Evolutionary conservation across 2,329 filamentous ascomycete genomes (phyloP), one percentile per base, ranked within the genome.

Genomic region (Diaporthe humulicola): DNA sequence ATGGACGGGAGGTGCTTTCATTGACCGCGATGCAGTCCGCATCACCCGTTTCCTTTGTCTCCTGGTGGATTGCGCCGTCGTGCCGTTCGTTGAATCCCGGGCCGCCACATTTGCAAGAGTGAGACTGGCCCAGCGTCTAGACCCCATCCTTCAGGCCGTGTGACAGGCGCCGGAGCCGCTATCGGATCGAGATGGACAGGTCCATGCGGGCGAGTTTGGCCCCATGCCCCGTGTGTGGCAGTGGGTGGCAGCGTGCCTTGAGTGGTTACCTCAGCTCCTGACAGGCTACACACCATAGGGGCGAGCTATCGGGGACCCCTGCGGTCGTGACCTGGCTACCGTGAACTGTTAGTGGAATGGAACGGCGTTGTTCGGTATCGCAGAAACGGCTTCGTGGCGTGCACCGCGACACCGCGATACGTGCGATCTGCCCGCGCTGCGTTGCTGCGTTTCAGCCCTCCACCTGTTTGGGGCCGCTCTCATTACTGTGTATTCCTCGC

Each of bases 91-190:
- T 64, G 57, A 15, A 38, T 40, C 33, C 70, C 36, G 48, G 57
- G 45, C 45, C 57, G 57, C 70, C 57, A 72, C 57, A 56, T 28
- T 72, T 52, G n/a, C 58, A 64, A 61, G 33, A 60, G 42, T 61
- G 70, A 72, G 56, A 52, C 70, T 61, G 57, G 70, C 57, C 70
- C 57, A 72, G 70, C 30, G 70, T 72, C 70, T 72, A 72, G 70
- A 64, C 57, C 57, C 45, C 36, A 58, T 58, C 67, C 38, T 48
- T 60, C 69, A 71, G 40, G 45, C 70, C 70, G 70, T 72, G 70
- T 72, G 70, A 72, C 57, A 64, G 70, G 50, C 57, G 70, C 70
- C 70, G 50, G 58, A 61, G 57, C 57, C 70, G 70, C 57, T 72
- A 72, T 64, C 70, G 70, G 57, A 50, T 50, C 40, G 69, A 42